Conservation (phyloP, 805 yeast genomes). For the Metschnikowia continentalis region DNA sequence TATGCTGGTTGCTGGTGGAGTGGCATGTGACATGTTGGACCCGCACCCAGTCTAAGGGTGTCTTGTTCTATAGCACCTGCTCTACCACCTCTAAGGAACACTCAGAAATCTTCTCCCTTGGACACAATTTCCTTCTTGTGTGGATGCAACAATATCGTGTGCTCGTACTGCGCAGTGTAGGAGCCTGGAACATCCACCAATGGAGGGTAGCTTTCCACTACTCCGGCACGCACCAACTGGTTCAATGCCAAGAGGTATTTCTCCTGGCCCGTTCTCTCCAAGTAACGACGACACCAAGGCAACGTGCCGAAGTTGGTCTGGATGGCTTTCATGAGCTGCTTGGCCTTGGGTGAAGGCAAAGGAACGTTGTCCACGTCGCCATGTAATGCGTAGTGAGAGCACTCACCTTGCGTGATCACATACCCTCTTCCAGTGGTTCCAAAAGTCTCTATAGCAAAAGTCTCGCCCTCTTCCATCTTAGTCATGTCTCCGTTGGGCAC, state of each 20-base stretch:
- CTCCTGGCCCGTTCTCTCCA: constrained; percentile 89
- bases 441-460: constrained; percentile 96
- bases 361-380: constrained; percentile 35
- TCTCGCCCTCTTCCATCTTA: constrained; percentile 98
- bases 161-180: constrained; percentile 96
- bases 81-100: not conserved
- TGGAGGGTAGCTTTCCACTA: constrained; percentile 94
- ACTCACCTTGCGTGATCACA: constrained; percentile 83
- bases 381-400: constrained; percentile 84
- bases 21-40: not conserved
- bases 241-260: constrained; percentile 85
- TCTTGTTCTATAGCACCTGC: too few species aligned
- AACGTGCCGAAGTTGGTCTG: constrained; percentile 85
- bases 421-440: constrained; percentile 96
- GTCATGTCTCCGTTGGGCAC: constrained; percentile 90
- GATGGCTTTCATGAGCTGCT: constrained; percentile 62
- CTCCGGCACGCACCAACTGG: constrained; percentile 76
- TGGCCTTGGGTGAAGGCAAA: constrained; percentile 65
- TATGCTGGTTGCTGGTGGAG: too few species aligned
- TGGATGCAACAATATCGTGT: constrained; percentile 86
- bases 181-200: constrained; percentile 76
- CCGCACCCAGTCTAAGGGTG: too few species aligned
- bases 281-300: constrained; percentile 94
- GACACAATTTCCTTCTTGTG: constrained; percentile 92
- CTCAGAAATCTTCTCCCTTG: constrained; percentile 84